These are phyloP conservation scores for Tuber umbilicatum DNA, from an alignment of 495 filamentous ascomycete species.

Conservation along the genomic window DNA sequence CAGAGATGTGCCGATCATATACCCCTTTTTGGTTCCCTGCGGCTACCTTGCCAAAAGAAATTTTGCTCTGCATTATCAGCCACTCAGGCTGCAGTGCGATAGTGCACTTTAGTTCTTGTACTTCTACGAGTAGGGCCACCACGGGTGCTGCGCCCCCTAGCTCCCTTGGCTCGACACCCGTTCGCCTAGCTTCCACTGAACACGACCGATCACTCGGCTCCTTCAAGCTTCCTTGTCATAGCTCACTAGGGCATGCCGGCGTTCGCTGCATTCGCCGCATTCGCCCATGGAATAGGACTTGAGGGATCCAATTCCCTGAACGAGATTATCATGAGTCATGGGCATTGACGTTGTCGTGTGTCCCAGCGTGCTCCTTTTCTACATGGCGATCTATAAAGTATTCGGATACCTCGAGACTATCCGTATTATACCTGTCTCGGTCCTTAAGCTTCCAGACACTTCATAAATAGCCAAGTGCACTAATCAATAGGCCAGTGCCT, in stretches of 20 bases:
- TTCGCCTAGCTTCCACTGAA: not conserved
- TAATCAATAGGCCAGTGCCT: not conserved
- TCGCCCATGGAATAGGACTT: not conserved
- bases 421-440: too few relatives aligned
- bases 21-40: not conserved
- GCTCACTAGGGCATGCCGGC: not conserved
- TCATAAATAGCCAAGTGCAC: too few relatives aligned
- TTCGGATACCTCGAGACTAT: too few relatives aligned
- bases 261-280: not conserved
- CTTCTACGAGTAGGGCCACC: too few relatives aligned
- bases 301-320: not conserved
- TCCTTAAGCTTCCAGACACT: too few relatives aligned
- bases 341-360: not conserved
- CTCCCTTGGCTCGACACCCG: not conserved
- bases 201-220: not conserved
- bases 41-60: not conserved
- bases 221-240: too few relatives aligned
- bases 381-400: too few relatives aligned
- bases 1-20: not conserved
- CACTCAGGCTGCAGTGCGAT: not conserved
- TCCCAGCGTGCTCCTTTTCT: not conserved
- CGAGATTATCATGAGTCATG: not conserved
- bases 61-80: not conserved
- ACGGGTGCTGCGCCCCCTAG: too few relatives aligned
- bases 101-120: not conserved